Evolutionary conservation across 2,329 filamentous ascomycete genomes (phyloP), one percentile per base, ranked within the genome.

Genomic region (Celoporthe dispersa): DNA sequence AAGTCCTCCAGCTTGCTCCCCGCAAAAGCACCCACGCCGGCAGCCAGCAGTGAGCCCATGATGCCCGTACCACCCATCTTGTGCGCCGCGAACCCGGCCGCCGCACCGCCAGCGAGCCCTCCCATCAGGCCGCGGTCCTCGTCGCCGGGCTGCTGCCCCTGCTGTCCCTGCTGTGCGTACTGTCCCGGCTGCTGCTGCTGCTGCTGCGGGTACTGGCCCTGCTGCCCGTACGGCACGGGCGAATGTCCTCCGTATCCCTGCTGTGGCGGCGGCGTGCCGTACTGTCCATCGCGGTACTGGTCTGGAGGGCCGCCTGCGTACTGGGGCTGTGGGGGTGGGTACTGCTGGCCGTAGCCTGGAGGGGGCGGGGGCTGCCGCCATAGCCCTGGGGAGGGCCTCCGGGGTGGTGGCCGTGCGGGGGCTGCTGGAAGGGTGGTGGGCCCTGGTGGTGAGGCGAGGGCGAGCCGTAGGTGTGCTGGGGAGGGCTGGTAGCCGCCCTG

Each of bases 51-150:
- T 39, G 35, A 64, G 62, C 62, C 62, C 62, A 64, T 64, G 28
- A 64, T 51, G 62, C 62, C 62, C n/a, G 62, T 51, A 16, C 62
- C 62, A 16, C 86, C 87, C 28, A 86, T 78, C 73, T 86, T 83
- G 77, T 87, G 84, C 0, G 85, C 86, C 0, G 86, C 80, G 75
- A 83, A 87, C 9, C 84, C 86, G n/a, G 85, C 87, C 1, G 81
- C 85, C 25, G 83, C 85, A 67, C 85, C 84, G 31, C 86, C 87
- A 1, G 86, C 73, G 35, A 89, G 75, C 3, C 86, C 84, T 1
- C 86, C 84, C 4, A 85, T 86, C 25, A 89, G 81, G 44, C 87
- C 87, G 63, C 86, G 84, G n/a, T 89, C 87, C 44, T 80, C 82
- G 55, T 81, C 80, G 12, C 76, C 77, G 25, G 59, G 76, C 19